Conservation (phyloP, 2,329 filamentous ascomycete genomes). For the Colletotrichum sp. region DNA sequence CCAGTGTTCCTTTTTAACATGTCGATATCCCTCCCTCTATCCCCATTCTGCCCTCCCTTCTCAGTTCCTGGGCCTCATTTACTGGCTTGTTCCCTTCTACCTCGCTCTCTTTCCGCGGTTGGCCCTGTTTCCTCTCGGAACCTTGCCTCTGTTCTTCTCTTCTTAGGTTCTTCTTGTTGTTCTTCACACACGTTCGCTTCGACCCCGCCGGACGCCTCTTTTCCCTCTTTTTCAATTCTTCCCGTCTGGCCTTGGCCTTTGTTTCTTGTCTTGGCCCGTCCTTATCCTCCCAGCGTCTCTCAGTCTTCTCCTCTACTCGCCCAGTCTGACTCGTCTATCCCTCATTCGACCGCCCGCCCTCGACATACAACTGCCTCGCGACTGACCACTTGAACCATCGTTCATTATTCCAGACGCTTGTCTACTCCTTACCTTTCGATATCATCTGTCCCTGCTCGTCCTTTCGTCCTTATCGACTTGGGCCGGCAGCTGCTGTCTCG, state of each 20-base stretch:
- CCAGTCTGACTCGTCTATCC: neutral
- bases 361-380: neutral
- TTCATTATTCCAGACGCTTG: neutral
- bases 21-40: slow-evolving; percentile 1
- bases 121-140: neutral
- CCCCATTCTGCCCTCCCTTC: neutral
- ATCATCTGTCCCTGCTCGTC: neutral
- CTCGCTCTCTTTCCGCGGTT: neutral
- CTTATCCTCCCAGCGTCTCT: neutral
- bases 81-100: slow-evolving; percentile 8
- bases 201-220: neutral
- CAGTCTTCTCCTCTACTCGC: neutral
- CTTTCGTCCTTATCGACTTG: neutral
- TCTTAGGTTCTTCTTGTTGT: neutral
- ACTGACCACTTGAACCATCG: neutral
- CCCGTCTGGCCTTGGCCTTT: neutral
- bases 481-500: neutral
- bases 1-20: slow-evolving; percentile 6
- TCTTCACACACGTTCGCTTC: neutral
- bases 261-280: neutral
- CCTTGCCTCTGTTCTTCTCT: neutral
- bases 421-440: neutral
- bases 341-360: neutral
- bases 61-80: slow-evolving; percentile 1
- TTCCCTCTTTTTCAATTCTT: neutral